Evolutionary conservation across 495 filamentous ascomycete species (phyloP), one percentile per base, ranked within the genome.

Genomic region (Talaromyces stipitatus): DNA sequence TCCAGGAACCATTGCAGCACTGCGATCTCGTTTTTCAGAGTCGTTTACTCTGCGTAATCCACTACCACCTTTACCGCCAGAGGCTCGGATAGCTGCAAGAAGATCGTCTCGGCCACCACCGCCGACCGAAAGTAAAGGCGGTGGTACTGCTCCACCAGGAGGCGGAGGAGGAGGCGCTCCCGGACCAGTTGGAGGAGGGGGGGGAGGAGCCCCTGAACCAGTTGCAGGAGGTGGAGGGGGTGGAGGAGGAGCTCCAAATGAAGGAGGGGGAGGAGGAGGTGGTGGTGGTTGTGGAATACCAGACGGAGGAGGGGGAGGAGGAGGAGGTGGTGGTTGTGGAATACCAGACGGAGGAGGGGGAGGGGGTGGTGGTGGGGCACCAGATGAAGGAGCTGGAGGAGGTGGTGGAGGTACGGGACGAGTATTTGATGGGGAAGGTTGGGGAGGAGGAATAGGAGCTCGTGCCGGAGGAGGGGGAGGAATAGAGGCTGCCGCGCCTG

Each of bases 31-130:
- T 72, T 94, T 90, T 57, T 91, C 84, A 46, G 67, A 74, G 43
- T 85, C 82, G 56, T 82, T 83, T 47, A 97, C 92, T 69, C 92
- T 95, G 70, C 88, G 90, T 58, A 98, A 73, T 18, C 83, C 75
- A 46, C 81, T 78, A 27, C 82, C 82, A 2, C 78, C 82, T 48
- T 85, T 78, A 29, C 89, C 88, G 61, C 90, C 89, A 23, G 86
- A 85, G 7, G 81, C 82, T 56, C 89, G 82, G 64, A 98, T 98
- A 59, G 88, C 80, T 20, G 90, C 90, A 56, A 98, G 69, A 51
- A 98, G 70, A 60, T 88, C 85, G 52, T 82, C 73, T 47, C 85
- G 82, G 47, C 74, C 70, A 33, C 72, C 79, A 50, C 71, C 82
- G 26, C 74, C 46, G 45, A 73, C 66, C 33, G 74, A 66, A 1